Percentiles rank a stretch among this genome's conserved stretches.
phyloP scores from a whole-genome alignment of 306 rosid genomes.

The Glycine soja region DNA sequence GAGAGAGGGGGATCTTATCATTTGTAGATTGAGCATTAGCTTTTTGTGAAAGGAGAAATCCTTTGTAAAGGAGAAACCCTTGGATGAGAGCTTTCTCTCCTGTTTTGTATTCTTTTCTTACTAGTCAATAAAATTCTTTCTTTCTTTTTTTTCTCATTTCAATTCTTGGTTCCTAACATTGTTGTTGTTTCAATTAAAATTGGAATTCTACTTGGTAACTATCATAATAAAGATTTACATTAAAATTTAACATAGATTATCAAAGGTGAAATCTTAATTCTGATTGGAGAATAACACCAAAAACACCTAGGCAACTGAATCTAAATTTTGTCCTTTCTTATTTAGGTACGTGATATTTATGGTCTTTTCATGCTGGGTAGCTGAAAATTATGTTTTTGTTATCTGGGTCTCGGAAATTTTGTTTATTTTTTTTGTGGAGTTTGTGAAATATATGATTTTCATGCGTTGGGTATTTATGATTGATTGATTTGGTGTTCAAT shows the following conservation, averaged over 20 bases:
- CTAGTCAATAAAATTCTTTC: no score
- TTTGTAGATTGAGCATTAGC: no score
- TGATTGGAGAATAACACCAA: background rate
- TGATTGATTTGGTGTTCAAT: conserved; percentile 26
- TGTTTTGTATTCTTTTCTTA: no score
- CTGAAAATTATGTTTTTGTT: background rate
- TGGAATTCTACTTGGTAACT: background rate
- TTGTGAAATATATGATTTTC: conserved; percentile 6
- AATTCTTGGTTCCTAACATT: no score
- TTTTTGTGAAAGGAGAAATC: no score
- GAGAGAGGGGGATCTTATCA: no score
- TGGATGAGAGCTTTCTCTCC: no score
- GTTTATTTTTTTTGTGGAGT: background rate
- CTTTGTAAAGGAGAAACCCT: no score
- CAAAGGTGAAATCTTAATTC: background rate
- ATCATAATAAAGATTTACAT: background rate
- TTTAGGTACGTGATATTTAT: background rate
- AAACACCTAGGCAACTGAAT: background rate
- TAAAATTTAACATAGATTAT: background rate
- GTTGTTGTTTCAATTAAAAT: background rate
- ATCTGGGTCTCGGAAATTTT: conserved; percentile 2
- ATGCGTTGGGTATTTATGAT: background rate
- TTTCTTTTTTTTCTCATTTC: no score
- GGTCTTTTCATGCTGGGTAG: background rate
- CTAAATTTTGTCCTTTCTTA: no score